Conservation (phyloP, 495 filamentous ascomycete genomes). For the Rhypophila decipiens region DNA sequence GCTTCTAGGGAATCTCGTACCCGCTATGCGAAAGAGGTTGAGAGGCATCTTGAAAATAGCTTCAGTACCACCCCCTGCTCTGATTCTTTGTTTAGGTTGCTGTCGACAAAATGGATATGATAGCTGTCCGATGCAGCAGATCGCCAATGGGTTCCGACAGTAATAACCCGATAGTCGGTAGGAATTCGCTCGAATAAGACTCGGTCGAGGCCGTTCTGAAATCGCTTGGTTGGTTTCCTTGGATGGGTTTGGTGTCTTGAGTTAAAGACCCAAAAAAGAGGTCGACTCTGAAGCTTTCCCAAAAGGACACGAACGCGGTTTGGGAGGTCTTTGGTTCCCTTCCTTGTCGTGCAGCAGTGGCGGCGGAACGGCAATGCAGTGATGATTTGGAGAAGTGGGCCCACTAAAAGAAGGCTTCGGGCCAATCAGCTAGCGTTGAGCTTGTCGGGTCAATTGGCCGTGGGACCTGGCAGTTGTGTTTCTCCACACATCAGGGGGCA, state of each 20-base stretch:
- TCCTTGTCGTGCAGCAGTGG: slow-evolving; percentile 2
- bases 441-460: slow-evolving; percentile 2
- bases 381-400: not conserved
- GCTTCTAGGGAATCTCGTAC: slow-evolving; percentile 41
- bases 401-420: not conserved
- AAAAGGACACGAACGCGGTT: slow-evolving; percentile 38
- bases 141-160: not conserved
- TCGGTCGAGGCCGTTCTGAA: no score
- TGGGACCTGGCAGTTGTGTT: no score
- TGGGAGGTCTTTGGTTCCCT: no score
- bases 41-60: slow-evolving; percentile 50
- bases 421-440: slow-evolving; percentile 10
- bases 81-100: not conserved
- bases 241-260: slow-evolving; percentile 2
- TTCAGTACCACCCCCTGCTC: no score
- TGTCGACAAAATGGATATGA: not conserved
- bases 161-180: not conserved
- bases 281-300: not conserved
- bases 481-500: slow-evolving; percentile 1
- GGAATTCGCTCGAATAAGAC: no score
- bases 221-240: no score
- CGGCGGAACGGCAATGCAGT: slow-evolving; percentile 8
- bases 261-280: not conserved
- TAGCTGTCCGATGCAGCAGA: no score
- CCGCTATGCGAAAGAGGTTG: slow-evolving; percentile 82